phyloP scores from a whole-genome alignment of 2,329 filamentous ascomycete species.

The Elsinoe ampelina region DNA sequence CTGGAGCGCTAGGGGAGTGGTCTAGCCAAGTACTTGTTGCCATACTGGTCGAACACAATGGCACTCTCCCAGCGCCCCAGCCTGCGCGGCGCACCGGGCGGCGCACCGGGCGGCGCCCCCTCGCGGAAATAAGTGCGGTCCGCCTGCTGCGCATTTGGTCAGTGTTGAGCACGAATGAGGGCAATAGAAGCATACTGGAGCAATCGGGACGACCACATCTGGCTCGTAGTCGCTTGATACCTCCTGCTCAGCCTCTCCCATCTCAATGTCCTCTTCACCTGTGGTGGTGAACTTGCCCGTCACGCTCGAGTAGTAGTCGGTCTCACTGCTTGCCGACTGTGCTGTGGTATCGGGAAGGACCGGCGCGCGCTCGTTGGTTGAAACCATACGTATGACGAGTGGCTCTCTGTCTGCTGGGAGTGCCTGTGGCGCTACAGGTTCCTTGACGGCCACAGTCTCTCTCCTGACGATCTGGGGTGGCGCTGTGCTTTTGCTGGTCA shows the following conservation, averaged over 20 bases:
- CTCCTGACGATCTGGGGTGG: too few relatives aligned
- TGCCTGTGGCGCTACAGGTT: background rate
- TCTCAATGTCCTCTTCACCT: background rate
- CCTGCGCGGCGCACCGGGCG: conserved; percentile 19
- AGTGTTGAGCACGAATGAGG: background rate
- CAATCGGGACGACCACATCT: background rate
- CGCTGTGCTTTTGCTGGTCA: too few relatives aligned
- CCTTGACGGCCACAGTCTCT: background rate
- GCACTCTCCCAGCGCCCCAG: conserved; percentile 1
- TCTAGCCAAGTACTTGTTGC: conserved; percentile 62
- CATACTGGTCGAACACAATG: conserved; percentile 70
- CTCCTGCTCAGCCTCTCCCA: background rate
- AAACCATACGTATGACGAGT: background rate
- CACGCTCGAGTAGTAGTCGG: conserved; percentile 92
- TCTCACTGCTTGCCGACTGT: conserved; percentile 58
- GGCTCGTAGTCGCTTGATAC: background rate
- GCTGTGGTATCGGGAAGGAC: background rate
- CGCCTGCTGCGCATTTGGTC: background rate
- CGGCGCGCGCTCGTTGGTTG: background rate
- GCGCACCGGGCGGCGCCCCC: conserved; percentile 13
- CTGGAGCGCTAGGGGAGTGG: conserved; percentile 39
- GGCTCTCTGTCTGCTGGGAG: background rate
- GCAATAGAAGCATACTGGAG: background rate
- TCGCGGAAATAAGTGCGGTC: too few relatives aligned
- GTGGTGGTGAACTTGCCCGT: conserved; percentile 41